Evolutionary conservation across 2,329 filamentous ascomycete species (phyloP).

Genomic region (Penicillium olsonii): DNA sequence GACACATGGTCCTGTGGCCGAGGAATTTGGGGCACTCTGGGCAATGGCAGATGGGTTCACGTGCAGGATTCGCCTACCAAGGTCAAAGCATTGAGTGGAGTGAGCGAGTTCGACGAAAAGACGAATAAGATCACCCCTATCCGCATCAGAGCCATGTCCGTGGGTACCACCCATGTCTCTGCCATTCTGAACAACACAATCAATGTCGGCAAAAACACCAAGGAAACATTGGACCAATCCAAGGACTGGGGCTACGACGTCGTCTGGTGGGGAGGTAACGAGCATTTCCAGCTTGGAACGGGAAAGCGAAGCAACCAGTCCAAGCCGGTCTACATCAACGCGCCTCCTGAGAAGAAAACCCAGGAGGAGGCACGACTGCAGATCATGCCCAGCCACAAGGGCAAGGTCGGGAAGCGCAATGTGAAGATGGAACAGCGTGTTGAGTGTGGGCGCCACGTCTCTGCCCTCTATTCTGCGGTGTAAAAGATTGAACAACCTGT

Average conservation of each 20-base stretch:
- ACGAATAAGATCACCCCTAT: constrained; percentile 72
- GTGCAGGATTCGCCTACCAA: constrained; percentile 75
- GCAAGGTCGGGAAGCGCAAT: constrained; percentile 68
- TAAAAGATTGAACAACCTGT: constrained; percentile 32
- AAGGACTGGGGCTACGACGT: constrained; percentile 85
- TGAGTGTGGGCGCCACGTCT: constrained; percentile 80
- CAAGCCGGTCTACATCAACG: constrained; percentile 75
- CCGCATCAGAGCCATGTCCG: constrained; percentile 69
- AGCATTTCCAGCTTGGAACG: constrained; percentile 88
- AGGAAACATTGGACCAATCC: constrained; percentile 65
- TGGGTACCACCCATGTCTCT: constrained; percentile 77
- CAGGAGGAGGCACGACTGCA: constrained; percentile 72
- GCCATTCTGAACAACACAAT: constrained; percentile 83
- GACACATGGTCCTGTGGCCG: constrained; percentile 88
- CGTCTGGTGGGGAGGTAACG: constrained; percentile 93
- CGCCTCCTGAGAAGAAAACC: constrained; percentile 65
- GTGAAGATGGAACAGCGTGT: constrained; percentile 81
- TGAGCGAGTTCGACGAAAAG: constrained; percentile 84
- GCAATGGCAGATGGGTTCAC: constrained; percentile 87
- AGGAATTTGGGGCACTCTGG: constrained; percentile 80
- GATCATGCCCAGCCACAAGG: constrained; percentile 74
- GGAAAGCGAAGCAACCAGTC: constrained; percentile 81
- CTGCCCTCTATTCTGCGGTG: constrained; percentile 74
- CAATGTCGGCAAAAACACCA: constrained; percentile 57
- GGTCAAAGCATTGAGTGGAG: constrained; percentile 77